Conservation (phyloP, 2,329 filamentous ascomycete species). For the Colletotrichum limetticola region DNA sequence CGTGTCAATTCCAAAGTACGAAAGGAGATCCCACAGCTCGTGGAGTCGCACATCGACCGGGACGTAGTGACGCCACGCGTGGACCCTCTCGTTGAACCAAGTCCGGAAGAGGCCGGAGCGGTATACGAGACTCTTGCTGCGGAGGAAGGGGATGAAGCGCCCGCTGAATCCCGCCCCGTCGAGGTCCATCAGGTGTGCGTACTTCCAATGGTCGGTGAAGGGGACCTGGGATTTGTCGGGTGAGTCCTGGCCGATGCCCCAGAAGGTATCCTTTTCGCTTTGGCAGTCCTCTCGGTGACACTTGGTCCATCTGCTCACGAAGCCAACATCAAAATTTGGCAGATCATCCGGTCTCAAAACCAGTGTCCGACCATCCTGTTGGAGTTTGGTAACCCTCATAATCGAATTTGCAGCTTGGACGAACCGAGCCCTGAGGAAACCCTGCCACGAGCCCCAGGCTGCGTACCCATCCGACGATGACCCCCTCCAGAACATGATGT, state of each 20-base stretch:
- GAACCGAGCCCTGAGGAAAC: conserved; percentile 70
- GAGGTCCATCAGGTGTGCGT: conserved; percentile 68
- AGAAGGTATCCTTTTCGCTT: conserved; percentile 45
- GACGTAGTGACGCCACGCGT: conserved; percentile 72
- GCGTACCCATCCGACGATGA: conserved; percentile 61
- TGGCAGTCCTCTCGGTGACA: conserved; percentile 47
- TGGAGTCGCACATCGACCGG: conserved; percentile 62
- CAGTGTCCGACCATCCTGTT: conserved; percentile 5
- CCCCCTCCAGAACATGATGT: conserved; percentile 65
- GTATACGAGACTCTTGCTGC: conserved; percentile 62
- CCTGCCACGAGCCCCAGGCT: conserved; percentile 63
- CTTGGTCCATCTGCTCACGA: conserved; percentile 49
- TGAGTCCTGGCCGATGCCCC: conserved; percentile 38
- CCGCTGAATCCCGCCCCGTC: conserved; percentile 66
- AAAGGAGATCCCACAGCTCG: conserved; percentile 32
- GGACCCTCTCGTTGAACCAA: conserved; percentile 72
- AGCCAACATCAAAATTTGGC: conserved; percentile 46
- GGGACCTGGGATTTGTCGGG: conserved; percentile 38
- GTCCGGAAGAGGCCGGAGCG: conserved; percentile 71
- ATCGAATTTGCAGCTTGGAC: conserved; percentile 60
- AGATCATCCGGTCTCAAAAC: neutral
- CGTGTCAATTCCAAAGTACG: conserved; percentile 35
- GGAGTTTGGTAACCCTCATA: conserved; percentile 22
- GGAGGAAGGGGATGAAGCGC: conserved; percentile 62
- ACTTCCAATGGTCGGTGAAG: conserved; percentile 50